Evolutionary conservation across 495 filamentous ascomycete genomes (phyloP), one percentile per base, ranked within the genome.

Genomic region (Penicillium bovifimosum): DNA sequence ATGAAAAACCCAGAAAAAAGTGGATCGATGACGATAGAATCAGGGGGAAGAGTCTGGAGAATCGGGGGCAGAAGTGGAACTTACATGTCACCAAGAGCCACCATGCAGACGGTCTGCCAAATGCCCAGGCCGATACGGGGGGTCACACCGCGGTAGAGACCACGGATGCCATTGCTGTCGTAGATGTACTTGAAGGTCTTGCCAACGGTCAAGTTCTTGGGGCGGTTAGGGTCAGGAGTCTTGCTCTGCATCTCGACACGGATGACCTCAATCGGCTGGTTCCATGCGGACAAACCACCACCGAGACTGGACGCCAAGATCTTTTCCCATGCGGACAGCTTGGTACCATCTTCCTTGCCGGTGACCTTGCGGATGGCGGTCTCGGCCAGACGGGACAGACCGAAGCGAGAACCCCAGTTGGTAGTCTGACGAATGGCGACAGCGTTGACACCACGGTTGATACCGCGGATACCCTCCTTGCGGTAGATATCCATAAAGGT

Each of bases 81-180:
- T 81, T 73, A 96, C 91, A 96, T 90, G 79, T 98, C 93, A 77
- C 93, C 93, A 78, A 98, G 80, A 65, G 92, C 93, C 74, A 98
- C 93, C 93, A 98, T 98, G 78, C 93, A 98, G 67, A 98, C 88
- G 51, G 93, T 98, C 80, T 98, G 93, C 93, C 93, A 98, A 76
- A 98, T 85, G 59, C 93, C 87, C 49, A 98, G 83, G 44, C 89
- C 95, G 67, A 97, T 88, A 64, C 93, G 83, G 60, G 93, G 93
- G 54, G 91, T 80, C 46, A 98, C 93, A 64, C 93, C 93, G 58
- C 93, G 88, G 79, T 98, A 98, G 55, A 98, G 78, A 61, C 93
- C 93, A 80, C 86, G 88, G 60, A 98, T 51, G 34, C 93, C 93
- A 66, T 95, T 96, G 55, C 74, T 78, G 54, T 81, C 62, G 74